A percentile compares a stretch with the other conserved stretches of the same genome.
Evolutionary conservation across 2,329 filamentous ascomycete species (phyloP).

Genomic region (Botrytis byssoidea): DNA sequence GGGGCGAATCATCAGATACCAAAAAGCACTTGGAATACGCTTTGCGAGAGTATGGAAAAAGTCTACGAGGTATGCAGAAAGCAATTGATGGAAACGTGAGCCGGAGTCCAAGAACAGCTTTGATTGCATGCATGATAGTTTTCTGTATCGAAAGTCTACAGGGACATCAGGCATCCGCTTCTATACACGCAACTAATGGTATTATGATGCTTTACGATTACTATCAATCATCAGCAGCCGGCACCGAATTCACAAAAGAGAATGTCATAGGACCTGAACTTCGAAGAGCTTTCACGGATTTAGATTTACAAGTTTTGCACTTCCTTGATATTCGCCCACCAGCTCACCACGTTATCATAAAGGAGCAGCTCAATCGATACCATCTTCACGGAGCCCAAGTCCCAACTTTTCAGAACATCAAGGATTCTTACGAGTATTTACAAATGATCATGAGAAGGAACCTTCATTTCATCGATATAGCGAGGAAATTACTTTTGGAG

Average conservation of each 20-base stretch:
- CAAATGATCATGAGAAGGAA: conserved; percentile 24
- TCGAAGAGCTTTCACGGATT: not conserved
- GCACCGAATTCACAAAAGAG: not conserved
- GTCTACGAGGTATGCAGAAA: conserved; percentile 16
- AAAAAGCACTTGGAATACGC: conserved; percentile 18
- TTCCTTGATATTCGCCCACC: conserved; percentile 13
- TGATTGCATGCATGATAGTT: conserved; percentile 21
- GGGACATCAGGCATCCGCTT: conserved; percentile 22
- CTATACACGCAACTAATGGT: conserved; percentile 14
- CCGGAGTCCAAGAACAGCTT: conserved; percentile 13
- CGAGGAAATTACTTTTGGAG: not conserved
- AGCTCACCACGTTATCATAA: not conserved
- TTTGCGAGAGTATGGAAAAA: conserved; percentile 18
- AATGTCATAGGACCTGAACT: conserved; percentile 4
- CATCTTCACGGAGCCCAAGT: not conserved
- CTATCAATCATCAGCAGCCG: not conserved
- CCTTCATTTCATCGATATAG: conserved; percentile 21
- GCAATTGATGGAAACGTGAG: not conserved
- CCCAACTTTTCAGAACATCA: conserved; percentile 11
- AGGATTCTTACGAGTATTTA: conserved; percentile 16
- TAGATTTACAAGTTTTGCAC: conserved; percentile 22
- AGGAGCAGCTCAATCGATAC: conserved; percentile 2
- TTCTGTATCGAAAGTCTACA: conserved; percentile 24
- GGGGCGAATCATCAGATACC: not conserved
- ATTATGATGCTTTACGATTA: conserved; percentile 12